Conservation (phyloP, 192 early-diverging fungal genomes). For the Backusella westeae region DNA sequence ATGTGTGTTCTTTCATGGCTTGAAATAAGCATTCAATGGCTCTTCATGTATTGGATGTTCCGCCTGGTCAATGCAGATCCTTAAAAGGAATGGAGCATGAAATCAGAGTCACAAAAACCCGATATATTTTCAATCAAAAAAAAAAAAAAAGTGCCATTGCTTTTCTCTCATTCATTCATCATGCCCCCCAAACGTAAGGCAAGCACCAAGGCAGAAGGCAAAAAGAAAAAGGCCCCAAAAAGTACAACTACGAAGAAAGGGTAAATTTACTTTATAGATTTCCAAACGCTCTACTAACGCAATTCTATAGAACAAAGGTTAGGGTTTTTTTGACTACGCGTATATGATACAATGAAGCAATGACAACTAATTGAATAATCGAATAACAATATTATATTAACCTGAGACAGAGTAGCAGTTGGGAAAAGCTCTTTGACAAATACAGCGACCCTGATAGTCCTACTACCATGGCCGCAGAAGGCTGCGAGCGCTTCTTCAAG, state of each 20-base stretch:
- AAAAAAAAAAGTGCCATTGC: background rate
- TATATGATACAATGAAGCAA: background rate
- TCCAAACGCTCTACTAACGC: background rate
- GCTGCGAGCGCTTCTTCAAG: slow-evolving; percentile 20
- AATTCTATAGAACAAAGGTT: background rate
- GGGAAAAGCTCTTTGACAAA: slow-evolving; percentile 6
- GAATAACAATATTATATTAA: background rate
- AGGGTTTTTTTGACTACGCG: background rate
- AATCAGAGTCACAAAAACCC: background rate
- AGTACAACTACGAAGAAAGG: background rate
- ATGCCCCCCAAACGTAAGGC: slow-evolving; percentile 31
- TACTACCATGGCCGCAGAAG: slow-evolving; percentile 17
- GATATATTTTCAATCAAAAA: background rate
- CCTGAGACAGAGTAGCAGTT: background rate
- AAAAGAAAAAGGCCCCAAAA: background rate
- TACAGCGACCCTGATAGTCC: slow-evolving; percentile 19
- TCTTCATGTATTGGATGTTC: too few relatives aligned
- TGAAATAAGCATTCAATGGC: too few relatives aligned
- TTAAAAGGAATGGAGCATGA: background rate
- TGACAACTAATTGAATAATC: background rate
- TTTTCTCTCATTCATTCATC: background rate
- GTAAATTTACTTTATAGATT: background rate
- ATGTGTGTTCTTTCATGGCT: too few relatives aligned
- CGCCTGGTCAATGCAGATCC: background rate
- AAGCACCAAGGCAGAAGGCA: background rate